phyloP scores from a whole-genome alignment of 768 basidiomycete genomes.

The button mushroom (Agaricus bisporus) region DNA sequence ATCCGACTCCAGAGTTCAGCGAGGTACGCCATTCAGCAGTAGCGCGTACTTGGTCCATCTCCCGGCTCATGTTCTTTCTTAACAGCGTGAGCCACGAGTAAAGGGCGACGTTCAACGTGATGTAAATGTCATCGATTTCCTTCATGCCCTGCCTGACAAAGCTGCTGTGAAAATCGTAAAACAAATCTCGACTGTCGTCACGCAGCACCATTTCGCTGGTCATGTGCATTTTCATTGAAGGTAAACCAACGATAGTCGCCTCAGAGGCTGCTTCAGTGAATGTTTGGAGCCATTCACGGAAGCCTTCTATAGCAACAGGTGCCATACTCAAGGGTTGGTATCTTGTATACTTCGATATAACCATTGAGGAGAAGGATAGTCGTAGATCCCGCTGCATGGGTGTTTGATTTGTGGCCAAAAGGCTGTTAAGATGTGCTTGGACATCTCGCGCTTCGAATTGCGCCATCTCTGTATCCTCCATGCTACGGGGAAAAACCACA shows the following conservation, averaged over 20 bases:
- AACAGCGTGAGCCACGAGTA: constrained; percentile 79
- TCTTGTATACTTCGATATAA: constrained; percentile 68
- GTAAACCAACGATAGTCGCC: constrained; percentile 74
- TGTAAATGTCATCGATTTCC: constrained; percentile 73
- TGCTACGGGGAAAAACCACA: constrained; percentile 72
- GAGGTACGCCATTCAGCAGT: constrained; percentile 48
- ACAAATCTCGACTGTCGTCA: constrained; percentile 34
- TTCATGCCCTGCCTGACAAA: constrained; percentile 52
- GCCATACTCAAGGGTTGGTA: constrained; percentile 38
- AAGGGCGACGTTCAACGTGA: constrained; percentile 76
- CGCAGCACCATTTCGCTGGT: constrained; percentile 53
- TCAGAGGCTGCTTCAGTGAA: constrained; percentile 59
- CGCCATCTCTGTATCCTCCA: constrained; percentile 73
- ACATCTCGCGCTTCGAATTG: constrained; percentile 67
- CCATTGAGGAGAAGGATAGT: constrained; percentile 71
- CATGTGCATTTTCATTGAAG: constrained; percentile 82
- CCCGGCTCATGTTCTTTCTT: constrained; percentile 67
- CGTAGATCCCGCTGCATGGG: constrained; percentile 59
- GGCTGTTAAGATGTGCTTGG: constrained; percentile 62
- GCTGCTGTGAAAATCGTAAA: constrained; percentile 68
- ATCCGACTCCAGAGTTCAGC: constrained; percentile 23
- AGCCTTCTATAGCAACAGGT: constrained; percentile 25
- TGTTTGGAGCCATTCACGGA: constrained; percentile 51
- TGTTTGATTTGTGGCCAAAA: constrained; percentile 42
- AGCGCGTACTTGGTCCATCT: constrained; percentile 69